Base-by-base conservation (phyloP, 2,329 filamentous ascomycete genomes). In the Neospermospora avenae region DNA sequence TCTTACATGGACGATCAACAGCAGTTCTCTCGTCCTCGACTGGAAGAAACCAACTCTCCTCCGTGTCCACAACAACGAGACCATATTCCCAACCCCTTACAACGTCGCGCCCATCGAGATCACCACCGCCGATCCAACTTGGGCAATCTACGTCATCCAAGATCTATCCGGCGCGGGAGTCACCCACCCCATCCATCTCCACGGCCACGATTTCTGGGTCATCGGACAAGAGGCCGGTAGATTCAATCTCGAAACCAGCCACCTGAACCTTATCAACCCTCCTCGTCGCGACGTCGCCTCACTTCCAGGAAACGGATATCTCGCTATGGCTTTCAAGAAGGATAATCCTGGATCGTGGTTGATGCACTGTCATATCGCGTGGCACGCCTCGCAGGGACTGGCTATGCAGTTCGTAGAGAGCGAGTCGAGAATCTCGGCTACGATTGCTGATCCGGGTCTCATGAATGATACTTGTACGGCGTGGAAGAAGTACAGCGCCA, bases 311-410 rank as follows among this genome's bases (percentile, higher is more conserved):
- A 67, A 67, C 18, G 70, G 70, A 6, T 70, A 70, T 18, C 61
- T 73, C 14, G 70, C 67, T 8, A 69, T 73, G 16, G 70, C 68
- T 1, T 72, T 71, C 60, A 66, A 71, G 63, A 69, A 68, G 14
- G 70, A 73, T 42, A 73, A 73, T 28, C 71, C 70, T 25, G 70
- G 71, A 13, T 65, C 68, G 4, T 73, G 71, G 70, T 55, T 72
- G 10, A 42, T 72, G 20, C 74, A 75, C 61, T 75, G 74, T 64
- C 73, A 75, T 56, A 72, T 75, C 55, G 72, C 71, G 1, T 85
- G 82, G 82, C 83, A 85, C 68, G 77, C 78, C 1, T 80, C 79
- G 1, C 77, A 77, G 8, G 83, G 83, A 4, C 76, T 85, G 52
- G 74, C 82, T 11, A 66, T 79, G 34, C 79, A 83, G 67, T 80